phyloP scores from a whole-genome alignment of 2,329 filamentous ascomycete genomes.

The Knoxdaviesia proteae region DNA sequence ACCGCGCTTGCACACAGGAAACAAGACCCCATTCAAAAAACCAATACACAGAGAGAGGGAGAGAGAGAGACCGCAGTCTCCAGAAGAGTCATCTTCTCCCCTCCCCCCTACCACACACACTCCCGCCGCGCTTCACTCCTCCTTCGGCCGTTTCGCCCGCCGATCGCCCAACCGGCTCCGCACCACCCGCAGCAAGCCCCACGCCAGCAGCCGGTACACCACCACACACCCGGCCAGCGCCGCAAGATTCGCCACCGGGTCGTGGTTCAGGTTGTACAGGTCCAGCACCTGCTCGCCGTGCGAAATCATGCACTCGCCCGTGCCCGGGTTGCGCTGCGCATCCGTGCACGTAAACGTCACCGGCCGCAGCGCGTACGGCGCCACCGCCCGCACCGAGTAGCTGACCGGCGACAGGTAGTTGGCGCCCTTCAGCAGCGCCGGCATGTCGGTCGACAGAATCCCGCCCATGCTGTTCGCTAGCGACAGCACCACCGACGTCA shows the following conservation, averaged over 20 bases:
- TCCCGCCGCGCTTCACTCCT: too few species aligned
- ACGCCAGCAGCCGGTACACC: slow-evolving; percentile 44
- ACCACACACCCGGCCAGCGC: slow-evolving; percentile 42
- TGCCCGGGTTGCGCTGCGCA: slow-evolving; percentile 31
- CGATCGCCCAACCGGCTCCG: slow-evolving; percentile 23
- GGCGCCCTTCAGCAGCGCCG: slow-evolving; percentile 40
- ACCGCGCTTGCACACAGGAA: too few species aligned
- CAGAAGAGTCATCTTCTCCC: too few species aligned
- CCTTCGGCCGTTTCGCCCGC: too few species aligned
- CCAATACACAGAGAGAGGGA: too few species aligned
- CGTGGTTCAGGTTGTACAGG: slow-evolving; percentile 43
- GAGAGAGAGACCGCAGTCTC: too few species aligned
- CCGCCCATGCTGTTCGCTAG: slow-evolving; percentile 53
- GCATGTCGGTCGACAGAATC: slow-evolving; percentile 50
- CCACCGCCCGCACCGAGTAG: slow-evolving; percentile 46
- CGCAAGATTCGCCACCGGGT: slow-evolving; percentile 39
- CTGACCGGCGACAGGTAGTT: slow-evolving; percentile 56
- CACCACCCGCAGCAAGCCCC: slow-evolving; percentile 30
- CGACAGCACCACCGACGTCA: slow-evolving; percentile 48
- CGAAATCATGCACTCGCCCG: slow-evolving; percentile 40
- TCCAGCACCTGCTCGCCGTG: slow-evolving; percentile 46
- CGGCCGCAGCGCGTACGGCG: slow-evolving; percentile 39
- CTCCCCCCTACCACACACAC: too few species aligned
- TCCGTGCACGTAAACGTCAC: slow-evolving; percentile 43
- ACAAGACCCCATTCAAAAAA: too few species aligned